A percentile compares a stretch with the other conserved stretches of the same genome.
These are phyloP conservation scores for Bruguiera sexangula DNA, from an alignment of 345 rosid species.

Conservation along the genomic window DNA sequence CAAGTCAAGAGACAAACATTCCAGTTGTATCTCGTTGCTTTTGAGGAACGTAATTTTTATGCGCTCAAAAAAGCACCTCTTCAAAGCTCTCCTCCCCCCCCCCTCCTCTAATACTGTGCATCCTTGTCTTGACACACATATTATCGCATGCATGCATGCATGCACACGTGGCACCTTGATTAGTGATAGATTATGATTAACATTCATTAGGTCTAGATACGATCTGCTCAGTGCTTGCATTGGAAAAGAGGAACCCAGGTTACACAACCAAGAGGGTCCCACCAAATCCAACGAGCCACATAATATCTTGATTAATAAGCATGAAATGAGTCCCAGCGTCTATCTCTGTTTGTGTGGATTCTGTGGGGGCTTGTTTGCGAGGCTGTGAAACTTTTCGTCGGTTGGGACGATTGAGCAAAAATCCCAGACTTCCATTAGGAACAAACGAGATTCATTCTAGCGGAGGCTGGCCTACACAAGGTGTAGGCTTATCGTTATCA, in stretches of 20 bases:
- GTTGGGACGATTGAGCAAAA: constrained; percentile 17
- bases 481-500: too few relatives aligned
- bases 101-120: not conserved
- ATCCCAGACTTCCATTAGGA: constrained; percentile 19
- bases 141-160: constrained; percentile 15
- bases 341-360: not conserved
- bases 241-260: constrained; percentile 32
- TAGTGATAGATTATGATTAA: constrained; percentile 27
- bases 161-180: constrained; percentile 50
- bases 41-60: constrained; percentile 54
- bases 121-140: not conserved
- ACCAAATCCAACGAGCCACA: constrained; percentile 77
- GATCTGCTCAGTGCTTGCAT: constrained; percentile 25
- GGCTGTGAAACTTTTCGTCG: not conserved
- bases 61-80: constrained; percentile 35
- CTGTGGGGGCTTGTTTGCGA: not conserved
- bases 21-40: constrained; percentile 90
- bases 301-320: constrained; percentile 45
- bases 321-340: not conserved
- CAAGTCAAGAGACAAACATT: constrained; percentile 40
- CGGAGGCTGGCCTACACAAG: too few relatives aligned
- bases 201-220: constrained; percentile 24
- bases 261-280: constrained; percentile 37
- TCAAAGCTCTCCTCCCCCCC: not conserved
- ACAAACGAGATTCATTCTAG: too few relatives aligned